Percentiles rank a stretch among this genome's conserved stretches.
Conservation (phyloP, 495 filamentous ascomycete species). For the Penicillium crystallinum region DNA sequence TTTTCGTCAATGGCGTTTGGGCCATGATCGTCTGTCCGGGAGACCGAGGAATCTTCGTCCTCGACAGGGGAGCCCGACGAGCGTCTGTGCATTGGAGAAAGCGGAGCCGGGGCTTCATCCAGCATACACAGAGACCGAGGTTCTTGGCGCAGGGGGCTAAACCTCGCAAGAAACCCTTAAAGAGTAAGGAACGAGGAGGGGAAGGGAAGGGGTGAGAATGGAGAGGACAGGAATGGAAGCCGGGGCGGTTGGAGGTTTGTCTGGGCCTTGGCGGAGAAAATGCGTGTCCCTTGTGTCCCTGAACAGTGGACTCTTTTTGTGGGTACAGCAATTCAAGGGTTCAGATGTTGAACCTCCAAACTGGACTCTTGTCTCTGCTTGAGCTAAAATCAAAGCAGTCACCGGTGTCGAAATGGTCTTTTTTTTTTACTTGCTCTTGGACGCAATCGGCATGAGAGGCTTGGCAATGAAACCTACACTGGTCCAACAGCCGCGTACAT, state of each 20-base stretch:
- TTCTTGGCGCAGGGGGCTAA: conserved; percentile 24
- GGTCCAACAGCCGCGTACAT: not conserved
- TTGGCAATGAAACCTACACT: conserved; percentile 5
- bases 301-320: not conserved
- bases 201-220: conserved; percentile 11
- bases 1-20: conserved; percentile 34
- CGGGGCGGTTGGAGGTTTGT: conserved; percentile 7
- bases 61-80: conserved; percentile 46
- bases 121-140: conserved; percentile 22
- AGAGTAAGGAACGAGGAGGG: conserved; percentile 10
- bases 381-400: not conserved
- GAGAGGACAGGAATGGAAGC: conserved; percentile 7
- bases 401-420: not conserved
- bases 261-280: conserved; percentile 8
- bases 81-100: conserved; percentile 49
- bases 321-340: not conserved
- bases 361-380: not conserved
- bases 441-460: conserved; percentile 12
- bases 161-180: conserved; percentile 13
- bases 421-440: not conserved
- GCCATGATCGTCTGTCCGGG: conserved; percentile 37
- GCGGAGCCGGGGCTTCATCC: conserved; percentile 36
- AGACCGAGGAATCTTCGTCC: conserved; percentile 40
- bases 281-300: not conserved
- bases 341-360: not conserved